Conservation (phyloP, 2,329 filamentous ascomycete genomes). For the Knufia fluminis region DNA sequence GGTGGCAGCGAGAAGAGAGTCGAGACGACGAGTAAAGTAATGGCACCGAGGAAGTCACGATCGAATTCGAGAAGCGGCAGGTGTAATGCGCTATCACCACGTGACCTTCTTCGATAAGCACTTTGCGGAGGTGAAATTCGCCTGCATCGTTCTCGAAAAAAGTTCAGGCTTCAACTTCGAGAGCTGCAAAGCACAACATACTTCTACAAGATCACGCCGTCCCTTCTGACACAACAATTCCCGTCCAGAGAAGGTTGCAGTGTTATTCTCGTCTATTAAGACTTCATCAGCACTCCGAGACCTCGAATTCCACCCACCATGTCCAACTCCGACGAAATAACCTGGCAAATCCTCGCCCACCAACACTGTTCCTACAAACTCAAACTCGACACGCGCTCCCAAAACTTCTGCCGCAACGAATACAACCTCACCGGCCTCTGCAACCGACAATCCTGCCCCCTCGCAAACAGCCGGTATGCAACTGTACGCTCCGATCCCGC, state of each 20-base stretch:
- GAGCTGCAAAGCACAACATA: neutral
- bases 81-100: slow-evolving; percentile 2
- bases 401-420: slow-evolving; percentile 94
- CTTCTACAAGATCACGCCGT: neutral
- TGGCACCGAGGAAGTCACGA: neutral
- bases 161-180: neutral
- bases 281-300: too few species aligned
- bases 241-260: too few species aligned
- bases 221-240: too few species aligned
- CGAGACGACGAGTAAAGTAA: too few species aligned
- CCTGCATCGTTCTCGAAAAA: neutral
- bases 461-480: slow-evolving; percentile 87
- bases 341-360: slow-evolving; percentile 95
- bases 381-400: slow-evolving; percentile 75
- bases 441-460: slow-evolving; percentile 78
- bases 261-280: too few species aligned
- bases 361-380: slow-evolving; percentile 93
- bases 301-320: slow-evolving; percentile 47
- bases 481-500: slow-evolving; percentile 76
- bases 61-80: neutral
- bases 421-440: slow-evolving; percentile 79
- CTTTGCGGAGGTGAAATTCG: neutral
- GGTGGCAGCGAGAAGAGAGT: too few species aligned
- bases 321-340: slow-evolving; percentile 81
- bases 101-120: neutral